phyloP scores from a whole-genome alignment of 225 moss, liverwort and hornwort species.

The Lunularia cruciata region DNA sequence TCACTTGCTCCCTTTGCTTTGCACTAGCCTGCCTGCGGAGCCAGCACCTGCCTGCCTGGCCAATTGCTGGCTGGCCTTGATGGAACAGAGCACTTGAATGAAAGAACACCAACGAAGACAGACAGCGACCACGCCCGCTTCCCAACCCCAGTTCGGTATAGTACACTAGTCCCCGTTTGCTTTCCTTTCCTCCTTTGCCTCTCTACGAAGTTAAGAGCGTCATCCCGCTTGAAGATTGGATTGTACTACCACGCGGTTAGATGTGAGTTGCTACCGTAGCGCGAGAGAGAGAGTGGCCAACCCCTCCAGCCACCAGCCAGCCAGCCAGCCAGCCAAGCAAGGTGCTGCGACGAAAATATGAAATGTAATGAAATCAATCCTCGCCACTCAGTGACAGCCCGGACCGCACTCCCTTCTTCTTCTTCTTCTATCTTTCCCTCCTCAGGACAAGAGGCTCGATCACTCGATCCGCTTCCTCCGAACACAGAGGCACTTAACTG shows the following conservation, averaged over 20 bases:
- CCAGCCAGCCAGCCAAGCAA: conserved; percentile 13
- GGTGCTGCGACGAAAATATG: conserved; percentile 1
- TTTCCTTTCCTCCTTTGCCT: no score
- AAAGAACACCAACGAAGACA: not conserved
- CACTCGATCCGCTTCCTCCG: not conserved
- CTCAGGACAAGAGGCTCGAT: not conserved
- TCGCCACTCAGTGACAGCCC: conserved; percentile 23
- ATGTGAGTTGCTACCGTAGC: not conserved
- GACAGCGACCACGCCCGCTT: not conserved
- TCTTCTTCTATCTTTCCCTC: not conserved
- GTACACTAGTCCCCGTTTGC: not conserved
- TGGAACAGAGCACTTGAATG: conserved; percentile 2
- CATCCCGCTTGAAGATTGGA: conserved; percentile 14
- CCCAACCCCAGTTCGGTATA: not conserved
- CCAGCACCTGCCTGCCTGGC: conserved; percentile 12
- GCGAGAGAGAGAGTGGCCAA: not conserved
- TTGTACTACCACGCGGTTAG: conserved; percentile 20
- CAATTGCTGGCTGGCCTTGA: conserved; percentile 2
- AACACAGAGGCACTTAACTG: no score
- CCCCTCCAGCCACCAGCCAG: not conserved
- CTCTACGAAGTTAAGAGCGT: not conserved
- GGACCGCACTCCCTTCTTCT: conserved; percentile 15
- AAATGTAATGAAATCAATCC: conserved; percentile 12
- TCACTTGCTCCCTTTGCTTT: not conserved
- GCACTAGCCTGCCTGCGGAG: not conserved